Conservation (phyloP, 345 rosid species). For the Aquilaria yunnanensis region DNA sequence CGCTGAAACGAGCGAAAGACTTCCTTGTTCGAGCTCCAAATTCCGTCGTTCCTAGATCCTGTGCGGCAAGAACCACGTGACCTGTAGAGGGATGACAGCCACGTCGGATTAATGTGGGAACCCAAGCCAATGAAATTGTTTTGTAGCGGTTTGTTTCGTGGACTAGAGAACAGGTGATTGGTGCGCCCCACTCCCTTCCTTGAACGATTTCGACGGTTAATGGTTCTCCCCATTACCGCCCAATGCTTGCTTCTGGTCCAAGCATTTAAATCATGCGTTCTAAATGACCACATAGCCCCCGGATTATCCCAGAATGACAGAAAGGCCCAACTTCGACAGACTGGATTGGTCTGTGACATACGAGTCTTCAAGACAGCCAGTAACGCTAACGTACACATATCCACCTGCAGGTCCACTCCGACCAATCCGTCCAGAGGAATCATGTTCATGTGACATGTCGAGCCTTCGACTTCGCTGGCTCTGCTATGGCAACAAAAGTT, state of each 20-base stretch:
- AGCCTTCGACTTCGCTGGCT: neutral
- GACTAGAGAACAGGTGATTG: neutral
- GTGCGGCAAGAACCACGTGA: neutral
- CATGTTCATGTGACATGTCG: no score
- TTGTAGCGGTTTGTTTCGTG: no score
- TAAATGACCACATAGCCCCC: neutral
- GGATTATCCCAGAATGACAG: neutral
- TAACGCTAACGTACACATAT: slow-evolving; percentile 1
- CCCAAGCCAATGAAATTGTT: neutral
- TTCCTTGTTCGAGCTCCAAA: neutral
- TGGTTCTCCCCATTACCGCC: slow-evolving; percentile 13
- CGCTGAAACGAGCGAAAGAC: neutral
- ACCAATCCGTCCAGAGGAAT: neutral
- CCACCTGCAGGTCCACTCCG: slow-evolving; percentile 7
- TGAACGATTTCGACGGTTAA: slow-evolving; percentile 27
- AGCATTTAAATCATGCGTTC: neutral
- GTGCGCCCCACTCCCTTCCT: neutral
- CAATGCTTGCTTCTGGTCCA: slow-evolving; percentile 8
- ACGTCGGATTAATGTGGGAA: neutral
- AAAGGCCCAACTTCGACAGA: neutral
- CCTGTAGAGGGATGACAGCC: neutral
- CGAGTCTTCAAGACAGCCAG: neutral
- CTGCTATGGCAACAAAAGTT: slow-evolving; percentile 16
- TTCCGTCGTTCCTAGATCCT: neutral
- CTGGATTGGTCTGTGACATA: slow-evolving; percentile 1